phyloP scores from a whole-genome alignment of 2,329 filamentous ascomycete species.

The Claviceps capensis region DNA sequence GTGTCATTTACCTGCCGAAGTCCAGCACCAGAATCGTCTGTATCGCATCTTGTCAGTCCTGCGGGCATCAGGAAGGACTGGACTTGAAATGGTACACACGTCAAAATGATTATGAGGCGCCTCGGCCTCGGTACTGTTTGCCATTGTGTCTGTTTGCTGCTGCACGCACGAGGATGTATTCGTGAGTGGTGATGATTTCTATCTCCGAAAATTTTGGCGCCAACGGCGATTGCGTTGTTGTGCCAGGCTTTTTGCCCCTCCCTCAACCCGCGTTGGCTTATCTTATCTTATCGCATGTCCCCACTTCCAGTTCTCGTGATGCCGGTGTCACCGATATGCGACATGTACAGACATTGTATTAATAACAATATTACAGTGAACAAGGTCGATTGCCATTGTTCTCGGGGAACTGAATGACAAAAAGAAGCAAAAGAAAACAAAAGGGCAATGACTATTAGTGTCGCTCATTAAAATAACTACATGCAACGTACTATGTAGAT shows the following conservation, averaged over 20 bases:
- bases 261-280: background rate
- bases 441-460: no score
- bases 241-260: background rate
- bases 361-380: no score
- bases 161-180: background rate
- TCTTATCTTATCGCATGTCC: background rate
- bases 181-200: background rate
- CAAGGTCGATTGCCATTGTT: no score
- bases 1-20: conserved; percentile 30
- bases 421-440: no score
- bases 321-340: no score
- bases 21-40: conserved; percentile 58
- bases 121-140: conserved; percentile 4
- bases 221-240: background rate
- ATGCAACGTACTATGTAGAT: no score
- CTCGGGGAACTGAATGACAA: no score
- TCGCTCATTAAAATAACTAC: no score
- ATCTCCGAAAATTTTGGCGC: background rate
- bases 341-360: no score
- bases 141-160: background rate
- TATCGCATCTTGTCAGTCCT: background rate
- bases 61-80: background rate
- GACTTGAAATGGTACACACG: background rate
- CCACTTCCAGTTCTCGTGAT: no score
- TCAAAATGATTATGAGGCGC: conserved; percentile 9